Evolutionary conservation across 2,329 filamentous ascomycete genomes (phyloP).

Genomic region (Trichophaea hybrida): DNA sequence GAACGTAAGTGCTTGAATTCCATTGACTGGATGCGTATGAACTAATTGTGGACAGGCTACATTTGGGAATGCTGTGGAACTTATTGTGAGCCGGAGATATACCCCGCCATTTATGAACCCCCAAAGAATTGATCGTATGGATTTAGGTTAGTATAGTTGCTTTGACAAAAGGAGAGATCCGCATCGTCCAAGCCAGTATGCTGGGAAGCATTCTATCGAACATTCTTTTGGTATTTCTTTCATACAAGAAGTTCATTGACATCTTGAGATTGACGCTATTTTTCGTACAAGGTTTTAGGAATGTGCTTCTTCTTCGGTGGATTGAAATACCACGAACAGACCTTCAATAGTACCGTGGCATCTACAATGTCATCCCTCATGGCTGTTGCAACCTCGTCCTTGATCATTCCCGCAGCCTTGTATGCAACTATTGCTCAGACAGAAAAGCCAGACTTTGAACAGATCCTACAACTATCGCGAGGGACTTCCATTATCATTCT

Average conservation of each 20-base stretch:
- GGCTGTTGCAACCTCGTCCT: constrained; percentile 50
- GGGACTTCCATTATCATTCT: constrained; percentile 64
- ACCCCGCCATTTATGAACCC: constrained; percentile 3
- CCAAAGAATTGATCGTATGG: constrained; percentile 4
- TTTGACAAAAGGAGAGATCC: constrained; percentile 68
- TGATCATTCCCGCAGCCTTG: constrained; percentile 56
- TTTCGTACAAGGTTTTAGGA: constrained; percentile 41
- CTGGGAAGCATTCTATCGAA: constrained; percentile 91
- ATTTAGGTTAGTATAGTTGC: constrained; percentile 78
- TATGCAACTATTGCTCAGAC: constrained; percentile 25
- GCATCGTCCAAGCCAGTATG: constrained; percentile 97
- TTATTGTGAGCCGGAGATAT: constrained; percentile 44
- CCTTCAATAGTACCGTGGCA: constrained; percentile 61
- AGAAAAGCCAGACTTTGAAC: constrained; percentile 22
- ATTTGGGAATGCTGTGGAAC: constrained; percentile 65
- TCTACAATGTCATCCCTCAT: constrained; percentile 56
- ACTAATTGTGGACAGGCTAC: constrained; percentile 33
- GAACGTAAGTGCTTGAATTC: constrained; percentile 41
- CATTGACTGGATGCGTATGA: background rate
- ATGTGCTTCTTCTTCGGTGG: constrained; percentile 70
- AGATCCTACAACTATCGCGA: constrained; percentile 44
- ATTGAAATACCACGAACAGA: constrained; percentile 54
- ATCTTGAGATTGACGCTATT: background rate
- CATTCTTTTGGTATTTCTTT: constrained; percentile 51
- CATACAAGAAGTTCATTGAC: background rate